These are phyloP conservation scores for Cerrena zonata DNA, from an alignment of 1,284 basidiomycete genomes.

Conservation along the genomic window DNA sequence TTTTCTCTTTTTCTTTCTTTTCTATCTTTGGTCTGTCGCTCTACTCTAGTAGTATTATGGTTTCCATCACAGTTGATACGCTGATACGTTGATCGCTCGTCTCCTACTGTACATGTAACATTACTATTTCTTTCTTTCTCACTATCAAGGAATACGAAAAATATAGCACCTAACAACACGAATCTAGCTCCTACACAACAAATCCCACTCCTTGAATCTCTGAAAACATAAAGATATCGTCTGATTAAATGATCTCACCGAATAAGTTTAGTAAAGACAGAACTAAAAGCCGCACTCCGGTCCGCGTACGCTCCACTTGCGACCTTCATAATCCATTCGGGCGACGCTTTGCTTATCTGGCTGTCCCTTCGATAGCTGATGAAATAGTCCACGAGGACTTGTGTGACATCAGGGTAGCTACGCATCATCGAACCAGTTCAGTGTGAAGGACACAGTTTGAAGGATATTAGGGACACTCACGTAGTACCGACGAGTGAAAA, in stretches of 20 bases:
- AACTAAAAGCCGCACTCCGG: neutral
- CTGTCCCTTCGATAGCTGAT: neutral
- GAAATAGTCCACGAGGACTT: neutral
- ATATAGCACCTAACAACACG: too few species aligned
- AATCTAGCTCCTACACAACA: too few species aligned
- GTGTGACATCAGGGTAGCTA: neutral
- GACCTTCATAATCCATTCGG: neutral
- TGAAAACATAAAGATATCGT: neutral
- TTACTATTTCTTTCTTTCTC: too few species aligned
- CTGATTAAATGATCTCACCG: neutral
- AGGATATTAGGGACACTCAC: slow-evolving; percentile 7
- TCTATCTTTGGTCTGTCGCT: too few species aligned
- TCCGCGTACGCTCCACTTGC: neutral
- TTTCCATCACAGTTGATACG: too few species aligned
- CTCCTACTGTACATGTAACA: too few species aligned
- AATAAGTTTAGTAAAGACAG: neutral
- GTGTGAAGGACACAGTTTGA: slow-evolving; percentile 14
- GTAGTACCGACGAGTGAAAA: slow-evolving; percentile 10
- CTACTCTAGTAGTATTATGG: too few species aligned
- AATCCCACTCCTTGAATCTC: neutral
- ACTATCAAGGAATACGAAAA: too few species aligned
- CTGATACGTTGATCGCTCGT: too few species aligned
- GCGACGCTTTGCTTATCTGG: neutral
- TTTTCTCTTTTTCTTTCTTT: too few species aligned
- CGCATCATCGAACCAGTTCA: too few species aligned